Evolutionary conservation across 768 basidiomycete species (phyloP).

Genomic region (Crucibulum laeve): DNA sequence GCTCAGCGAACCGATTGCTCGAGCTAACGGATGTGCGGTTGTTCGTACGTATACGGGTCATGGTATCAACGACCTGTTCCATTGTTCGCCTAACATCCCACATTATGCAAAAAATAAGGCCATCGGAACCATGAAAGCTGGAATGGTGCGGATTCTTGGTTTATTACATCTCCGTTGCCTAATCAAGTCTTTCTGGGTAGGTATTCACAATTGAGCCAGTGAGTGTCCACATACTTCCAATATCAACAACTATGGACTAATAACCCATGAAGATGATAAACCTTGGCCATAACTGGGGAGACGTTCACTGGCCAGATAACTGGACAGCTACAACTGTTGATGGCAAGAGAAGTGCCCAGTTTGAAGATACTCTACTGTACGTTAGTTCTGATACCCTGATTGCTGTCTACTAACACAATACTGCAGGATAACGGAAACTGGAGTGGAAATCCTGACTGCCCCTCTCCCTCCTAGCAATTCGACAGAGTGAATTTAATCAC

Average conservation of each 20-base stretch:
- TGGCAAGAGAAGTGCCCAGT: conserved; percentile 90
- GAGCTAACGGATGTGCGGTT: conserved; percentile 80
- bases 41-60: conserved; percentile 92
- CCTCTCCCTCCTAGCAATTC: too few species aligned
- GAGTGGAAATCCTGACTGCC: conserved; percentile 83
- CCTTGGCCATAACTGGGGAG: conserved; percentile 71
- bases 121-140: conserved; percentile 88
- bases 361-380: conserved; percentile 94
- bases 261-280: conserved; percentile 76
- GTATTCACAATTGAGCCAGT: conserved; percentile 81
- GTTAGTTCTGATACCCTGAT: conserved; percentile 18
- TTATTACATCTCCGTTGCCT: background rate
- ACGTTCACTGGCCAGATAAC: conserved; percentile 87
- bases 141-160: conserved; percentile 59
- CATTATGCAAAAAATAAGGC: conserved; percentile 96
- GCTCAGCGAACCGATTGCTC: conserved; percentile 78
- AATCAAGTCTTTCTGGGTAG: conserved; percentile 20
- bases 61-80: conserved; percentile 86
- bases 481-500: too few species aligned
- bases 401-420: background rate
- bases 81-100: conserved; percentile 81
- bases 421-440: conserved; percentile 82
- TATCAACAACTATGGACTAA: conserved; percentile 5
- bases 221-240: conserved; percentile 4
- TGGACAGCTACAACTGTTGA: conserved; percentile 96